These are phyloP conservation scores for Monosporascus sp. DNA, from an alignment of 2,329 filamentous ascomycete genomes.

Conservation along the genomic window DNA sequence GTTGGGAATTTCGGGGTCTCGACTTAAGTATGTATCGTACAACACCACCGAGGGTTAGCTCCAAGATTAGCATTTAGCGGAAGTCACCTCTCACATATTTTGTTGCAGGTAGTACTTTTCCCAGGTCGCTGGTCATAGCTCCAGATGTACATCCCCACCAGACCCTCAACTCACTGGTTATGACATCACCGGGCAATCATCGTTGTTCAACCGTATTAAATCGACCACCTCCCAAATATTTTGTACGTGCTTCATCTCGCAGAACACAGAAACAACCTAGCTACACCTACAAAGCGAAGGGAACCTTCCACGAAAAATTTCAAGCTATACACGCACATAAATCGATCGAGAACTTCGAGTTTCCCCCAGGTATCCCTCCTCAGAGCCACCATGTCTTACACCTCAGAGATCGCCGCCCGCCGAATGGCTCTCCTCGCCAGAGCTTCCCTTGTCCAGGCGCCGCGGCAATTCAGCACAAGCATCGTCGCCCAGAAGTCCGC, in stretches of 20 bases:
- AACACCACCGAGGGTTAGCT: no score
- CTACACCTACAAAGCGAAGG: neutral
- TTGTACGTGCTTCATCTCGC: no score
- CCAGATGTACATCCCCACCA: neutral
- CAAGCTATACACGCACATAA: neutral
- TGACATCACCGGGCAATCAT: neutral
- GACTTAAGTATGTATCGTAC: no score
- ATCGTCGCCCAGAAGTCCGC: slow-evolving; percentile 41
- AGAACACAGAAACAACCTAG: neutral
- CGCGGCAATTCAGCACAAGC: slow-evolving; percentile 48
- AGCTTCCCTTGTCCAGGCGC: slow-evolving; percentile 33
- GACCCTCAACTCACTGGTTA: neutral
- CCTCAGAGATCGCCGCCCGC: slow-evolving; percentile 42
- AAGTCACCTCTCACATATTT: neutral
- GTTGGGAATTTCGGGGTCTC: no score
- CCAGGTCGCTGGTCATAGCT: neutral
- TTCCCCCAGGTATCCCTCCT: neutral
- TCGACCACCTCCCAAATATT: no score
- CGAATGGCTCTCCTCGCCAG: slow-evolving; percentile 34
- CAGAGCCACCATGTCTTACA: slow-evolving; percentile 45
- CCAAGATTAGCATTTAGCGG: no score
- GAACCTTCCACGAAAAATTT: neutral
- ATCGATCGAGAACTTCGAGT: neutral
- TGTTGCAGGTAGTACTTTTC: neutral
- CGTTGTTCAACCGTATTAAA: no score